phyloP scores from a whole-genome alignment of 2,329 filamentous ascomycete genomes.

The Fulvia fulva region DNA sequence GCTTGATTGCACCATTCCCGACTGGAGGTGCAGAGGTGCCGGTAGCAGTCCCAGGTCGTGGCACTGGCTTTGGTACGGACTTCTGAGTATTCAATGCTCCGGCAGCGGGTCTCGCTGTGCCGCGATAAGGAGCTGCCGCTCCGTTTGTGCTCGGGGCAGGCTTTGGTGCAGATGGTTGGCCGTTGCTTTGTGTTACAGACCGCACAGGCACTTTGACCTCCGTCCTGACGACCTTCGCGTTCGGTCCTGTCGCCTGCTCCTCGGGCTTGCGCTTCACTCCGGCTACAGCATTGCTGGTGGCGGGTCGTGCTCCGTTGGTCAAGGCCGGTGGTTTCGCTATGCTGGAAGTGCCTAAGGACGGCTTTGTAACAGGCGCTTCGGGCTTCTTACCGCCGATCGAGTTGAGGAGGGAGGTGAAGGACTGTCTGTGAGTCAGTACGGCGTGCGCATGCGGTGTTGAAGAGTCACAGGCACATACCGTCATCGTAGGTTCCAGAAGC shows the following conservation, averaged over 20 bases:
- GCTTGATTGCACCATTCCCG: slow-evolving; percentile 25
- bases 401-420: slow-evolving; percentile 30
- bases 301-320: slow-evolving; percentile 20
- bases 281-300: slow-evolving; percentile 26
- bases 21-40: slow-evolving; percentile 12
- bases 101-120: slow-evolving; percentile 16
- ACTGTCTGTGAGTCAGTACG: slow-evolving; percentile 25
- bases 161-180: slow-evolving; percentile 13
- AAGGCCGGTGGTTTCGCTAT: slow-evolving; percentile 12
- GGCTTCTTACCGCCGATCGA: slow-evolving; percentile 26
- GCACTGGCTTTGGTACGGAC: slow-evolving; percentile 6
- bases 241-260: slow-evolving; percentile 33
- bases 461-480: slow-evolving; percentile 13
- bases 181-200: slow-evolving; percentile 8
- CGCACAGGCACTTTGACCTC: slow-evolving; percentile 30
- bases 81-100: slow-evolving; percentile 9
- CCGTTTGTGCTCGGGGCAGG: slow-evolving; percentile 21
- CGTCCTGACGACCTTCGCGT: slow-evolving; percentile 31
- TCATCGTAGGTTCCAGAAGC: slow-evolving; percentile 16
- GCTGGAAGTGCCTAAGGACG: slow-evolving; percentile 12
- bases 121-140: slow-evolving; percentile 16
- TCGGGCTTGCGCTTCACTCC: slow-evolving; percentile 36
- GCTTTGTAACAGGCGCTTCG: slow-evolving; percentile 18
- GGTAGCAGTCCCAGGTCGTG: slow-evolving; percentile 2
- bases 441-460: slow-evolving; percentile 2